Evolutionary conservation across 2,329 filamentous ascomycete genomes (phyloP).

Genomic region (Cercospora berteroae): DNA sequence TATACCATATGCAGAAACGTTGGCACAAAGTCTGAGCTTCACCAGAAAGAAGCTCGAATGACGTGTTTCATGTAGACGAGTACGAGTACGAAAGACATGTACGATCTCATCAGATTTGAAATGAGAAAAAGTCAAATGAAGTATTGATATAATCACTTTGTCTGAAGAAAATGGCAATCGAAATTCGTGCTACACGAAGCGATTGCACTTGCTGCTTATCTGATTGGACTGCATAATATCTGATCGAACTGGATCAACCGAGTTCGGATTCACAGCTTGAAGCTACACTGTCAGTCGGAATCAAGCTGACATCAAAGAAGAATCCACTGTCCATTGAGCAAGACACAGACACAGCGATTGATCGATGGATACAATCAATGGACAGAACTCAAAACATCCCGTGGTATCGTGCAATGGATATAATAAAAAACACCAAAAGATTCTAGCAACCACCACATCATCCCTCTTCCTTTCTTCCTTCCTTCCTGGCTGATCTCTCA

Average conservation of each 20-base stretch:
- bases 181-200: too few relatives aligned
- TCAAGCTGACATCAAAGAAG: too few relatives aligned
- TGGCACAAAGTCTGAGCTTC: not conserved
- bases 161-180: not conserved
- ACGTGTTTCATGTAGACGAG: not conserved
- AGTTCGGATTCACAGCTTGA: too few relatives aligned
- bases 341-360: too few relatives aligned
- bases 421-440: not conserved
- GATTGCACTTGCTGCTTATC: too few relatives aligned
- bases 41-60: not conserved
- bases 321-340: too few relatives aligned
- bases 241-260: too few relatives aligned
- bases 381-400: not conserved
- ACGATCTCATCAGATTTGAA: not conserved
- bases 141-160: not conserved
- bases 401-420: not conserved
- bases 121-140: not conserved
- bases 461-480: not conserved
- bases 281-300: too few relatives aligned
- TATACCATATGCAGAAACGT: not conserved
- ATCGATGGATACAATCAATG: not conserved
- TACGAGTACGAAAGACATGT: not conserved
- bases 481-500: not conserved
- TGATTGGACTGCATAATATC: too few relatives aligned
- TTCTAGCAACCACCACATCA: not conserved